phyloP scores from a whole-genome alignment of 1,284 basidiomycete species.

The Ganoderma sp. region DNA sequence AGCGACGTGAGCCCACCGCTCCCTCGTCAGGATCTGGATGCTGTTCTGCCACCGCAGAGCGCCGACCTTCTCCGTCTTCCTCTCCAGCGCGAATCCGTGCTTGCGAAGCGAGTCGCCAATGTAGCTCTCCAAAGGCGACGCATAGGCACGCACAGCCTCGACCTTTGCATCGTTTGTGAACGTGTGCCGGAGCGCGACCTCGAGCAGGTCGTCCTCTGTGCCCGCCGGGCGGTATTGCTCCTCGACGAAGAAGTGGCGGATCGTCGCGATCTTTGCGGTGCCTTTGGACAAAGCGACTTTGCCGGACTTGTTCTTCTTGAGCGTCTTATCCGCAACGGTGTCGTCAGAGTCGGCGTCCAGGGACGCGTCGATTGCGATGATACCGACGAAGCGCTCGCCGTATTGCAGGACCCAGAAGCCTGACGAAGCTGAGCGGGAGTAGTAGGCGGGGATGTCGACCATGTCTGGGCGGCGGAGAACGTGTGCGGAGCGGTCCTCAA shows the following conservation, averaged over 20 bases:
- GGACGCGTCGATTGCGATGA: conserved; percentile 72
- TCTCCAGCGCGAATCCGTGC: conserved; percentile 58
- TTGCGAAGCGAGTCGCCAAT: conserved; percentile 51
- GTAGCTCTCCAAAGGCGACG: conserved; percentile 60
- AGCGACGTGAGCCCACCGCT: conserved; percentile 43
- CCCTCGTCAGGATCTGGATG: conserved; percentile 48
- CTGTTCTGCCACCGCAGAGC: conserved; percentile 59
- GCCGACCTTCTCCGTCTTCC: conserved; percentile 52
- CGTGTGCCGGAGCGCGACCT: conserved; percentile 60
- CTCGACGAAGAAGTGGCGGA: conserved; percentile 80
- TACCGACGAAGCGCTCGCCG: conserved; percentile 63
- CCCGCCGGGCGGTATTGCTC: conserved; percentile 61
- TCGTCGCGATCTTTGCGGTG: conserved; percentile 58
- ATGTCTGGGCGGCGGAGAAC: conserved; percentile 67
- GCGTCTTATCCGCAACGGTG: conserved; percentile 27
- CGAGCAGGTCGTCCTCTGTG: conserved; percentile 71
- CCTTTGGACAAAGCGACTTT: conserved; percentile 35
- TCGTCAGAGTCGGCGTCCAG: conserved; percentile 44
- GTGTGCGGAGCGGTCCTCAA: conserved; percentile 61
- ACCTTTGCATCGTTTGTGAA: conserved; percentile 55
- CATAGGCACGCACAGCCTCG: conserved; percentile 51
- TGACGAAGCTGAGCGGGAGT: conserved; percentile 62
- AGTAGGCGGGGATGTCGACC: conserved; percentile 58
- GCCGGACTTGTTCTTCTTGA: conserved; percentile 33
- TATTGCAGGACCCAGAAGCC: conserved; percentile 75